These are phyloP conservation scores for Kwoniella pini DNA, from an alignment of 768 basidiomycete species.

Conservation along the genomic window DNA sequence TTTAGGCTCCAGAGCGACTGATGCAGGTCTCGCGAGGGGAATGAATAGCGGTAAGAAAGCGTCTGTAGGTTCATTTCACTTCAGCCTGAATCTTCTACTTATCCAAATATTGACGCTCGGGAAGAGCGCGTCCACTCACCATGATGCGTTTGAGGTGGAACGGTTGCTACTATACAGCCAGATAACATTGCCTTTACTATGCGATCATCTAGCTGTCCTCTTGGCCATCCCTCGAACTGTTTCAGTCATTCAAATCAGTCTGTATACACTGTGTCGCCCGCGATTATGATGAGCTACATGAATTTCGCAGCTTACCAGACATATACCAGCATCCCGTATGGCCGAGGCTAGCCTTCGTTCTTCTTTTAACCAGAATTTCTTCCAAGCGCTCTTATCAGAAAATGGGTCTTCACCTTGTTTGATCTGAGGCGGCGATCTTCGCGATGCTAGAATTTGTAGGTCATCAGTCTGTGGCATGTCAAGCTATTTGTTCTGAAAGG, in stretches of 20 bases:
- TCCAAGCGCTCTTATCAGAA: constrained; percentile 4
- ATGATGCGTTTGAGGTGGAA: constrained; percentile 20
- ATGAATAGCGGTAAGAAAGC: constrained; percentile 21
- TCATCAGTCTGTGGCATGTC: background rate
- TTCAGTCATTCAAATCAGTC: no score
- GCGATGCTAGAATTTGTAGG: constrained; percentile 1
- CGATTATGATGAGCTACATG: no score
- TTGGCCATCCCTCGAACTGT: constrained; percentile 30
- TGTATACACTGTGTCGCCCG: no score
- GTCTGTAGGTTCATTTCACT: no score
- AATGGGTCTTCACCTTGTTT: constrained; percentile 13
- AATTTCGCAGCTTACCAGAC: constrained; percentile 20
- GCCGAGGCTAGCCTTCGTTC: constrained; percentile 12
- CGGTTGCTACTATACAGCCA: constrained; percentile 34
- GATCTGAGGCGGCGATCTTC: background rate
- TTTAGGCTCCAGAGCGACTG: background rate
- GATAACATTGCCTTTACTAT: constrained; percentile 33
- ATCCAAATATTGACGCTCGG: no score
- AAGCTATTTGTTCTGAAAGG: background rate
- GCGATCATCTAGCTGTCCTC: constrained; percentile 17
- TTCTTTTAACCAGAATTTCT: constrained; percentile 17
- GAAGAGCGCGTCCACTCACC: no score
- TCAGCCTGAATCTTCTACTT: no score
- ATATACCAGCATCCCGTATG: constrained; percentile 18
- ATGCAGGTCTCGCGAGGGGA: constrained; percentile 11